Evolutionary conservation across 2,329 filamentous ascomycete genomes (phyloP), one percentile per base, ranked within the genome.

Genomic region (Claviceps sp.): DNA sequence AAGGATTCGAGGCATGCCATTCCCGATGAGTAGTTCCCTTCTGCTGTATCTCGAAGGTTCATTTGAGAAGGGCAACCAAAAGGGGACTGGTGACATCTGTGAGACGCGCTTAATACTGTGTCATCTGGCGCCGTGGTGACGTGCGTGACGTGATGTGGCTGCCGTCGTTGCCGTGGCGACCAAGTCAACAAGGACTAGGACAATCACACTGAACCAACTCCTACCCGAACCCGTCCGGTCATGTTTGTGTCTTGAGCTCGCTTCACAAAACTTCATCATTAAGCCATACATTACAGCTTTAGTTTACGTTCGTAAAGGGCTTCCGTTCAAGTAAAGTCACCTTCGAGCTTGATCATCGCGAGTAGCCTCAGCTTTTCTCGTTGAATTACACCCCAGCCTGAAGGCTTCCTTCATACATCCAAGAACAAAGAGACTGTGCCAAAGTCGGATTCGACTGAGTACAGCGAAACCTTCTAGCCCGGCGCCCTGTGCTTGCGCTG

Each of bases 401-500:
- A 64, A 64, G 65, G 65, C 64, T 58, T 45, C 60, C 48, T 46
- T 48, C 53, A 57, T 50, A 53, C 50, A 52, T 52, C 50, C 52
- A 51, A 45, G 51, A 45, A 45, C 14, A 50, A 45, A 42, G 26
- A 45, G 55, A 48, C 51, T 57, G 55, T 55, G 59, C 59, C 59
- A 62, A 68, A 68, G 68, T 71, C 72, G 62, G 62, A 63, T 57
- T 63, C 68, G 69, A 72, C 73, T 78, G 75, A 75, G 69, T 63
- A 71, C 70, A 63, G 73, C 65, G 56, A 62, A 61, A 64, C 62
- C 55, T 59, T 65, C 62, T 72, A 76, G 82, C 84, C 85, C 84
- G 84, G 84, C 84, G 81, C 78, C 77, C 80, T 82, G 81, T 70
- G 83, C 82, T 87, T 85, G 83, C 82, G 78, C 82, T 88, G 84